Evolutionary conservation across 83 land plant genomes (phyloP).

Genomic region (Thuja plicata): DNA sequence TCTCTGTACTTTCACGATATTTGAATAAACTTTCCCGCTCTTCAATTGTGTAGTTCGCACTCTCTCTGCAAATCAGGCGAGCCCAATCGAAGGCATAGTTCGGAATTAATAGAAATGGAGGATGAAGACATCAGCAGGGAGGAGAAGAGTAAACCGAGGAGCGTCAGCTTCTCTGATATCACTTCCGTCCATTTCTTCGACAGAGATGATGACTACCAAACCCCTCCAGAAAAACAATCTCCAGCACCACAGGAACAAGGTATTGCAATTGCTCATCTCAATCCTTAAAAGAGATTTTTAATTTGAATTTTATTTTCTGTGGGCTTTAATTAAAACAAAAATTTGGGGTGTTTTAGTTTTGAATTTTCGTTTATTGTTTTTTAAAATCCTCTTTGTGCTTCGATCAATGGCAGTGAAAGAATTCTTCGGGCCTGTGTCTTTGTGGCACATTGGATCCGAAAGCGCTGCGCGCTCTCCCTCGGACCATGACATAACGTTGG

Average conservation of each 20-base stretch:
- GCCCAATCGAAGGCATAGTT: background rate
- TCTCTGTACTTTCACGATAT: background rate
- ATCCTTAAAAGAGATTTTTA: background rate
- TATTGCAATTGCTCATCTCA: background rate
- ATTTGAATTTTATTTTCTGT: too few relatives aligned
- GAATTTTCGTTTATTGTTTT: background rate
- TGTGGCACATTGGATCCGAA: background rate
- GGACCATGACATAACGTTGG: background rate
- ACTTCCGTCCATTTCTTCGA: background rate
- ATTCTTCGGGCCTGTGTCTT: background rate
- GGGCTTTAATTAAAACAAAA: background rate
- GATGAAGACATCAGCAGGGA: slow-evolving; percentile 2
- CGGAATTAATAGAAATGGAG: background rate
- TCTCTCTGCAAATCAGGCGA: background rate
- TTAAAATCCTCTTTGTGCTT: too few relatives aligned
- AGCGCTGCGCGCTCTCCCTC: background rate
- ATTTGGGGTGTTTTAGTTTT: background rate
- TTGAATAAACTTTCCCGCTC: slow-evolving; percentile 9
- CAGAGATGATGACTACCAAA: slow-evolving; percentile 4
- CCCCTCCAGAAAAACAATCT: background rate
- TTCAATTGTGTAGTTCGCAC: background rate
- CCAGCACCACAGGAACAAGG: background rate
- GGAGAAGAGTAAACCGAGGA: background rate
- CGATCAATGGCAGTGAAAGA: background rate
- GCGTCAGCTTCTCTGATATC: slow-evolving; percentile 6